These are phyloP conservation scores for Trichoderma endophyticum DNA, from an alignment of 2,329 filamentous ascomycete genomes.

Conservation along the genomic window DNA sequence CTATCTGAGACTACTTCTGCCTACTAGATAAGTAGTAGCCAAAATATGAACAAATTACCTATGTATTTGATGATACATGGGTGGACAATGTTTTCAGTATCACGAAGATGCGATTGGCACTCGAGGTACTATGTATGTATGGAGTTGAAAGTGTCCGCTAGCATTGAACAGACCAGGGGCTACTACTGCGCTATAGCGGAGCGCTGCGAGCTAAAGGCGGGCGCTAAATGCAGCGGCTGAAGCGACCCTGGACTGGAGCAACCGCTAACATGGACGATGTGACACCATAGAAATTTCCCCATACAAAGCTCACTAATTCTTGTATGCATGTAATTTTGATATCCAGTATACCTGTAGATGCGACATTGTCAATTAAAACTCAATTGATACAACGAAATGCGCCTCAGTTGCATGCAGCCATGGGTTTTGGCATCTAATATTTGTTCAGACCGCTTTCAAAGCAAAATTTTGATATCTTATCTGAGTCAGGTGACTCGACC, in stretches of 20 bases:
- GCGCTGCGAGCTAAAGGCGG: not conserved
- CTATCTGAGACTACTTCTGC: no score
- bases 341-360: no score
- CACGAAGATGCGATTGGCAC: not conserved
- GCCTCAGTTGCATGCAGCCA: not conserved
- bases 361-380: no score
- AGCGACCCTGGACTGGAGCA: not conserved
- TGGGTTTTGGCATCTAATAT: not conserved
- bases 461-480: not conserved
- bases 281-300: not conserved
- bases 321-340: no score
- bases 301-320: not conserved
- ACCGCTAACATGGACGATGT: not conserved
- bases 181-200: not conserved
- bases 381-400: not conserved
- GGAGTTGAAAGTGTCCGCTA: not conserved
- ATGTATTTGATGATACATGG: no score
- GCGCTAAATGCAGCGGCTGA: not conserved
- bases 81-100: no score
- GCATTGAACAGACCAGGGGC: not conserved
- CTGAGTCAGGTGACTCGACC: not conserved
- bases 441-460: not conserved
- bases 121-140: no score
- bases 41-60: no score
- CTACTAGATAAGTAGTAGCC: no score